These are phyloP conservation scores for Fusarium sp. DNA, from an alignment of 2,329 filamentous ascomycete genomes.

Conservation along the genomic window DNA sequence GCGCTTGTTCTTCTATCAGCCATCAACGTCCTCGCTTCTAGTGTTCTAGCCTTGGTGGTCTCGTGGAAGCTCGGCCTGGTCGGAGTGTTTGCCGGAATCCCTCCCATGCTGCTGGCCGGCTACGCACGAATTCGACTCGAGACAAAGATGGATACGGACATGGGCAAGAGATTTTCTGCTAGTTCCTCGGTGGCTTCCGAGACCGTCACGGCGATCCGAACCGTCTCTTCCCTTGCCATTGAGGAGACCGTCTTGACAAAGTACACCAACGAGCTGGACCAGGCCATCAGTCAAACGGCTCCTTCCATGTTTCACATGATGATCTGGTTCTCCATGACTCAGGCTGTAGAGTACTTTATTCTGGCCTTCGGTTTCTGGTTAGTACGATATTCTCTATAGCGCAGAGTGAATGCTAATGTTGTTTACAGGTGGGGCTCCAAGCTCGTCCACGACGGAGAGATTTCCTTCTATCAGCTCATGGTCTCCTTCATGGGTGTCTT, in stretches of 20 bases:
- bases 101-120: conserved; percentile 49
- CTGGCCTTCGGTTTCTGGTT: conserved; percentile 55
- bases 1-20: conserved; percentile 50
- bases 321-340: conserved; percentile 50
- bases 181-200: conserved; percentile 57
- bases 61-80: conserved; percentile 62
- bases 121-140: conserved; percentile 53
- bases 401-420: background rate
- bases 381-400: background rate
- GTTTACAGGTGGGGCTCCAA: conserved; percentile 47
- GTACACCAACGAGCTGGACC: conserved; percentile 47
- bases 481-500: conserved; percentile 63
- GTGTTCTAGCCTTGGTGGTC: conserved; percentile 54
- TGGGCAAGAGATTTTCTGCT: conserved; percentile 46
- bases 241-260: conserved; percentile 47
- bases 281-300: conserved; percentile 37
- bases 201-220: conserved; percentile 51
- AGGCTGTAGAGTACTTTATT: conserved; percentile 50
- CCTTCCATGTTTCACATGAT: conserved; percentile 47
- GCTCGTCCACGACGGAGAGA: conserved; percentile 53
- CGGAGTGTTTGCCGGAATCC: conserved; percentile 54
- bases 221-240: conserved; percentile 55
- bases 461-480: conserved; percentile 63
- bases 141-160: conserved; percentile 50
- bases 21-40: conserved; percentile 51